Conservation (phyloP, 441 rosid genomes). For the Populus hybrid region DNA sequence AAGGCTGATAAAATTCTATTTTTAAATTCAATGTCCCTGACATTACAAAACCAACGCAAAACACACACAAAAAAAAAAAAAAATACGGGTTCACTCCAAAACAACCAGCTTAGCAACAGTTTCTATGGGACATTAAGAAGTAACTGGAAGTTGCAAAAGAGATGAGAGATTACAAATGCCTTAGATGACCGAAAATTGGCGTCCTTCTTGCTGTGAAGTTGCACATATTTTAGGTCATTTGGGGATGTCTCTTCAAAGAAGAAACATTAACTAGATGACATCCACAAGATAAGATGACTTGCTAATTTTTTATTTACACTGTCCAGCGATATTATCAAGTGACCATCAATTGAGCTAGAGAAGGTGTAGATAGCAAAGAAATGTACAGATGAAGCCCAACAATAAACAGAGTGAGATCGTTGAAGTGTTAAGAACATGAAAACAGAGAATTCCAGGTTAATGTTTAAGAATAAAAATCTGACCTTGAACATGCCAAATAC, state of each 20-base stretch:
- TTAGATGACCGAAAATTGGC: background rate
- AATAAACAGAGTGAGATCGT: too few relatives aligned
- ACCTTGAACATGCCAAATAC: conserved; percentile 92
- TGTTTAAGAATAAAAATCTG: conserved; percentile 8
- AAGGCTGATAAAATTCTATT: background rate
- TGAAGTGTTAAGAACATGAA: too few relatives aligned
- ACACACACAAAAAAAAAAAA: too few relatives aligned
- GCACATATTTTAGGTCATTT: too few relatives aligned
- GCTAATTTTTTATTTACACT: too few relatives aligned
- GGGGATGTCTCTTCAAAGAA: too few relatives aligned
- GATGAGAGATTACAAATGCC: background rate
- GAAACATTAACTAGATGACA: too few relatives aligned
- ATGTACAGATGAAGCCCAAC: background rate
- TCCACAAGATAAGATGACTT: too few relatives aligned
- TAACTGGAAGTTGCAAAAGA: background rate
- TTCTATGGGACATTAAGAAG: background rate
- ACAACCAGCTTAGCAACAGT: background rate
- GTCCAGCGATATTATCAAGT: background rate
- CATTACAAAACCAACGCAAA: background rate
- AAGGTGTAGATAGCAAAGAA: background rate
- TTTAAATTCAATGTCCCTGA: background rate
- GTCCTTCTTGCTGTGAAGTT: too few relatives aligned
- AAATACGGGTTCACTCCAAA: background rate
- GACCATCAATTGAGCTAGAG: background rate
- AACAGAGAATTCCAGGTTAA: too few relatives aligned